Evolutionary conservation across 192 early-diverging fungal genomes (phyloP), one percentile per base, ranked within the genome.

Genomic region (Linnemannia elongata): DNA sequence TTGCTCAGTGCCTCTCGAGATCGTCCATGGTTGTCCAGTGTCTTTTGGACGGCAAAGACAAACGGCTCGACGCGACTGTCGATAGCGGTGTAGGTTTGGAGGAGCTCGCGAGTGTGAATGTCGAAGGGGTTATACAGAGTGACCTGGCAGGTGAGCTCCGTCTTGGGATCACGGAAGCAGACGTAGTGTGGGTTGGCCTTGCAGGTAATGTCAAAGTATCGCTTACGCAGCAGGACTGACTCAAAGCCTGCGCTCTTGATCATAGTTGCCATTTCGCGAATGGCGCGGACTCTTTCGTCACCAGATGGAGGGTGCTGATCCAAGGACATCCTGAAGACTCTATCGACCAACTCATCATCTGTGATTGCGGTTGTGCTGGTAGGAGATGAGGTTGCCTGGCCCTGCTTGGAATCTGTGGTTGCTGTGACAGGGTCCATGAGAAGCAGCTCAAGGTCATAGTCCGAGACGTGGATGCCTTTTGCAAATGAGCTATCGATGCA

Each of bases 51-150:
- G 8, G 57, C 57, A 60, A 60, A 60, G 0, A 30, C 8, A 8
- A 60, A 60, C 8, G 57, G 57, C n/a, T 60, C n/a, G 57, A 60
- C 57, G n/a, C 57, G 57, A 60, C n/a, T 60, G n/a, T 60, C 57
- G 7, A 60, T 60, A 30, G 22, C 7, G n/a, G 57, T n/a, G n/a
- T 60, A 60, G n/a, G 57, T n/a, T 8, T 60, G 57, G 57, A 60
- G 57, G 1, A 60, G n/a, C 22, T 60, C n/a, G n/a, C n/a, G 57
- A 5, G n/a, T 60, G 22, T 60, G 8, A 8, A 60, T n/a, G n/a
- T 27, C 57, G 24, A 9, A 9, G 10, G 57, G 57, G 57, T 60
- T 60, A n/a, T 60, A 60, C 8, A 60, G 57, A 4, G n/a, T 60
- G 57, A 60, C 2, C n/a, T 60, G 57, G 57, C 57, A 60, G n/a